A percentile compares a stretch with the other conserved stretches of the same genome.
These are phyloP conservation scores for Eremothecium cymbalariae DNA, from an alignment of 1,139 yeast genomes.

Conservation along the genomic window DNA sequence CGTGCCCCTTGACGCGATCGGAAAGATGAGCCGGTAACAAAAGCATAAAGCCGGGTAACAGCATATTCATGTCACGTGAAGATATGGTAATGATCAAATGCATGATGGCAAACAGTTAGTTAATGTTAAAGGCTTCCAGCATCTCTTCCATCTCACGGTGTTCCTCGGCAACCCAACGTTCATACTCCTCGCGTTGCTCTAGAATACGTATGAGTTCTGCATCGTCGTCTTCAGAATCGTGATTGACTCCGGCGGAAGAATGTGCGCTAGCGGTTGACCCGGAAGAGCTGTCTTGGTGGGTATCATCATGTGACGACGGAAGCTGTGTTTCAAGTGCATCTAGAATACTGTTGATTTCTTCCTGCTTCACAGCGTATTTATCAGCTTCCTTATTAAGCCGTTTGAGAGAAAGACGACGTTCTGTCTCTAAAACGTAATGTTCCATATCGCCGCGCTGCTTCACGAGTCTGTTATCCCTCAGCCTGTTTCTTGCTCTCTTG, in stretches of 20 bases:
- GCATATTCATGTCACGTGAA: too few species aligned
- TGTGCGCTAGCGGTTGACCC: not conserved
- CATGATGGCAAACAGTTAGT: not conserved
- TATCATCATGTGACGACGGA: not conserved
- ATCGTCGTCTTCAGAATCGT: conserved; percentile 20
- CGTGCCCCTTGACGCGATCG: not conserved
- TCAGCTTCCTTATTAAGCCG: conserved; percentile 18
- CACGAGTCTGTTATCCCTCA: conserved; percentile 11
- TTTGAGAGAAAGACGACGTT: conserved; percentile 15
- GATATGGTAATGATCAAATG: not conserved
- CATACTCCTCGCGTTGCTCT: conserved; percentile 19
- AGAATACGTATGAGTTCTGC: conserved; percentile 21
- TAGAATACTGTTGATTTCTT: conserved; percentile 16
- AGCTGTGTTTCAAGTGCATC: conserved; percentile 9
- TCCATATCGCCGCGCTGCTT: conserved; percentile 27
- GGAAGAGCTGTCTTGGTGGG: not conserved
- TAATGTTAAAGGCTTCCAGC: conserved; percentile 6
- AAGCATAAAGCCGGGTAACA: not conserved
- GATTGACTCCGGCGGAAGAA: not conserved
- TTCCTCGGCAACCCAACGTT: conserved; percentile 9
- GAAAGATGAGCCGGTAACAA: not conserved
- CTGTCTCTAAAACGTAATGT: conserved; percentile 20
- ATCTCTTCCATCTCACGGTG: conserved; percentile 10
- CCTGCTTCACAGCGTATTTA: conserved; percentile 17
- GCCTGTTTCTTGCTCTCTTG: conserved; percentile 9